Percentiles rank a stretch among this genome's conserved stretches.
Conservation (phyloP, 2,329 filamentous ascomycete genomes). For the Penicillium sp. region DNA sequence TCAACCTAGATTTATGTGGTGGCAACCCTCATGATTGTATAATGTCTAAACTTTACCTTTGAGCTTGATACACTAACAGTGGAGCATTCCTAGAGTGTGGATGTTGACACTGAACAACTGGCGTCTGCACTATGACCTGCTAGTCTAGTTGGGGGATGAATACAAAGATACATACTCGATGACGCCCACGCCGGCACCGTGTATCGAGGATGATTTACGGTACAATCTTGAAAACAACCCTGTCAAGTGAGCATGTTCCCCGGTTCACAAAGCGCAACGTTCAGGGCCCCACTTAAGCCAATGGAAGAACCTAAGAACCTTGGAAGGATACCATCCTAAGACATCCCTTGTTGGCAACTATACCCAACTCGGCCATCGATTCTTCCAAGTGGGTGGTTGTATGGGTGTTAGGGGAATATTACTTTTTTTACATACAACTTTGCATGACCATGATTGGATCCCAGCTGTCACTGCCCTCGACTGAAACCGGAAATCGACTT, state of each 20-base stretch:
- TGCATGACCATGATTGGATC: neutral
- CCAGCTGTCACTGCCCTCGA: neutral
- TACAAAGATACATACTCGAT: constrained; percentile 7
- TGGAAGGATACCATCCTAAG: constrained; percentile 19
- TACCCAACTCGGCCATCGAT: neutral
- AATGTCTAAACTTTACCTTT: neutral
- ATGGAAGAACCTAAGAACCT: constrained; percentile 26
- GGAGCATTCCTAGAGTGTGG: neutral
- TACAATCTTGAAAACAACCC: constrained; percentile 11
- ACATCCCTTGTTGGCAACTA: constrained; percentile 8
- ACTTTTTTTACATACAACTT: neutral
- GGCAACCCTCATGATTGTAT: neutral
- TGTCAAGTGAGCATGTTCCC: constrained; percentile 17
- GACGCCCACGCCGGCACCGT: no score
- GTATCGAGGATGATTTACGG: neutral
- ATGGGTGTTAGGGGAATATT: neutral
- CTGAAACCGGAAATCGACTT: neutral
- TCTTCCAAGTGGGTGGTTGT: neutral
- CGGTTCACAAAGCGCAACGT: constrained; percentile 17
- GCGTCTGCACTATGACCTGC: constrained; percentile 9
- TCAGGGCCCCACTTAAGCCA: constrained; percentile 21
- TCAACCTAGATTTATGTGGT: neutral
- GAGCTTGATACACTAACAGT: neutral
- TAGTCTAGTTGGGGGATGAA: constrained; percentile 10
- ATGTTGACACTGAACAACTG: neutral